Percentiles rank a stretch among this genome's conserved stretches.
phyloP scores from a whole-genome alignment of 176 grass and related monocot genomes.

The Lolium perenne region DNA sequence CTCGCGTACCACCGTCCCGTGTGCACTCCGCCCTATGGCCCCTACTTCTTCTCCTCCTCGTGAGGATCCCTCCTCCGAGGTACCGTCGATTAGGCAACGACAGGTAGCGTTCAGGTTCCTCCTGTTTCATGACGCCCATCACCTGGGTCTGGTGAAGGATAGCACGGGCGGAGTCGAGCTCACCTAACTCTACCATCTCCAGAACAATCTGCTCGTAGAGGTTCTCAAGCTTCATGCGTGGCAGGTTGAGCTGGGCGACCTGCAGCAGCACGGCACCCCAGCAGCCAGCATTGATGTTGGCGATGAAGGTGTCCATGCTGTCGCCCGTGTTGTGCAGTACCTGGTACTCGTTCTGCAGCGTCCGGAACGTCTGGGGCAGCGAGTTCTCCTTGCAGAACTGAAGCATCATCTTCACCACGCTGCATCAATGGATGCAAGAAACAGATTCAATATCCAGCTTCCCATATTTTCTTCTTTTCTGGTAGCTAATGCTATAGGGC shows the following conservation, averaged over 20 bases:
- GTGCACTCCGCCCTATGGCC: too few species aligned
- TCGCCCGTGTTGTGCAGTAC: conserved; percentile 92
- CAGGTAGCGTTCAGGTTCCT: conserved; percentile 95
- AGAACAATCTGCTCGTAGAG: conserved; percentile 99
- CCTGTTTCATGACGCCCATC: conserved; percentile 99
- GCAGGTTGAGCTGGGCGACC: conserved; percentile 86
- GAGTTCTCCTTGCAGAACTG: conserved; percentile 99
- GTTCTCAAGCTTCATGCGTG: conserved; percentile 89
- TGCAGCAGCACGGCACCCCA: conserved; percentile 95
- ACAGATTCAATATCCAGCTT: background rate
- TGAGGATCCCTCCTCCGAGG: too few species aligned
- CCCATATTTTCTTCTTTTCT: background rate
- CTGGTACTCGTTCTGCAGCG: conserved; percentile 91
- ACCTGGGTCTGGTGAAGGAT: conserved; percentile 96
- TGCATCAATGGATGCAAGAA: conserved; percentile 40
- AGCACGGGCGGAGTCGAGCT: conserved; percentile 84
- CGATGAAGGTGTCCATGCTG: conserved; percentile 80
- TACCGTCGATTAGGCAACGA: too few species aligned
- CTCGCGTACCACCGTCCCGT: too few species aligned
- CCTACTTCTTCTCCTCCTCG: too few species aligned
- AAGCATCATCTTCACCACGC: conserved; percentile 96
- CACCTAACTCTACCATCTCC: conserved; percentile 95
- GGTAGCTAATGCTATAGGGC: conserved; percentile 10
- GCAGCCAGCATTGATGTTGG: conserved; percentile 81
- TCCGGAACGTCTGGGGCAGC: conserved; percentile 94